A percentile compares a stretch with the other conserved stretches of the same genome.
These are phyloP conservation scores for Botrytis medusae DNA, from an alignment of 2,329 filamentous ascomycete species.

Conservation along the genomic window DNA sequence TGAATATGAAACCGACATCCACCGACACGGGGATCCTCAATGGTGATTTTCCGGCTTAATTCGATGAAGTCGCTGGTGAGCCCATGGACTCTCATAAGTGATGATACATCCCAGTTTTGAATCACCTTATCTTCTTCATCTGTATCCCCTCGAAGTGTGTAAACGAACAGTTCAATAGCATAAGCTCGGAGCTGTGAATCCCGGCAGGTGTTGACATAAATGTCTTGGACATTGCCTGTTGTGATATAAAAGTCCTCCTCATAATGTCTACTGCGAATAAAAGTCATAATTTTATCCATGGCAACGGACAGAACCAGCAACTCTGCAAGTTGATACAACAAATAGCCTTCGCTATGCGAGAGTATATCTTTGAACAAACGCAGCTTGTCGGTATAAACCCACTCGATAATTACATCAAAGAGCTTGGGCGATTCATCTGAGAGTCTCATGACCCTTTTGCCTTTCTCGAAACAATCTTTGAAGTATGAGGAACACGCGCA, in stretches of 20 bases:
- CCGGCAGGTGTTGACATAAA: too few species aligned
- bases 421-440: not conserved
- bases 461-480: not conserved
- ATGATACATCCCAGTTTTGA: accelerated
- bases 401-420: not conserved
- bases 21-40: too few species aligned
- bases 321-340: not conserved
- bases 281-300: not conserved
- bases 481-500: not conserved
- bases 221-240: accelerated
- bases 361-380: not conserved
- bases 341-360: accelerated
- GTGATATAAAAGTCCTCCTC: accelerated
- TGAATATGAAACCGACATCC: too few species aligned
- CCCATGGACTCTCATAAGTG: accelerated
- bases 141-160: too few species aligned
- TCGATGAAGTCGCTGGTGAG: too few species aligned
- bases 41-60: too few species aligned
- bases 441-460: accelerated
- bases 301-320: not conserved
- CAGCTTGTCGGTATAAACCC: not conserved
- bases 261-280: too few species aligned
- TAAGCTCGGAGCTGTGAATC: too few species aligned
- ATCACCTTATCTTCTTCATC: too few species aligned
- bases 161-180: too few species aligned